phyloP scores from a whole-genome alignment of 208 protist species.

The Wallacemonas rigidus region DNA sequence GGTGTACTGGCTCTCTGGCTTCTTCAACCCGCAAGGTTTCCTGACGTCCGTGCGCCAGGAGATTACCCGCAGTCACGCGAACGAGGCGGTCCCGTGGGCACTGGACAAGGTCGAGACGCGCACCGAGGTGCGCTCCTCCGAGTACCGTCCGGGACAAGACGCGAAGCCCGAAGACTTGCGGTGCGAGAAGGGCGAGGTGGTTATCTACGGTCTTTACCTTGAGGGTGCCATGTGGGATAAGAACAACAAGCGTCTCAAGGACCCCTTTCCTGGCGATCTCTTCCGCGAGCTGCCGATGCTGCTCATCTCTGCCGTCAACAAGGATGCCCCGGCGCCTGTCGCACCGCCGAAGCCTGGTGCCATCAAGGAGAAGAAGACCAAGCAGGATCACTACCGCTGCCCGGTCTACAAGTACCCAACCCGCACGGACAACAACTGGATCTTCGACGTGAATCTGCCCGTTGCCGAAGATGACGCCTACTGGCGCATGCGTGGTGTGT shows the following conservation, averaged over 20 bases:
- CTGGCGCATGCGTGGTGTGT: conserved; percentile 97
- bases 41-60: conserved; percentile 98
- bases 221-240: conserved; percentile 98
- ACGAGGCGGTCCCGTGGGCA: conserved; percentile 93
- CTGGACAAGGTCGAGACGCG: conserved; percentile 96
- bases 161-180: conserved; percentile 90
- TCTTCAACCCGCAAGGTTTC: conserved; percentile 99
- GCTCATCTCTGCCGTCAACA: conserved; percentile 93
- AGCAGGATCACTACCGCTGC: conserved; percentile 96
- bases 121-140: conserved; percentile 94
- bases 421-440: conserved; percentile 96
- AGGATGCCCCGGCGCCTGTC: conserved; percentile 64
- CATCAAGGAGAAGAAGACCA: conserved; percentile 85
- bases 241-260: conserved; percentile 90
- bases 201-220: conserved; percentile 97
- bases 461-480: conserved; percentile 94
- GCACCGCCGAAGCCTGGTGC: conserved; percentile 62
- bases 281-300: conserved; percentile 96
- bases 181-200: conserved; percentile 95
- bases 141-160: conserved; percentile 92
- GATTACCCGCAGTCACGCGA: conserved; percentile 90
- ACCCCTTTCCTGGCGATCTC: conserved; percentile 94
- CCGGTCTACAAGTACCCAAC: conserved; percentile 97
- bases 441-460: conserved; percentile 96
- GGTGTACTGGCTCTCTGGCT: conserved; percentile 97